Base-by-base conservation (phyloP, 2,329 filamentous ascomycete genomes). In the Epichloe gansuensis region DNA sequence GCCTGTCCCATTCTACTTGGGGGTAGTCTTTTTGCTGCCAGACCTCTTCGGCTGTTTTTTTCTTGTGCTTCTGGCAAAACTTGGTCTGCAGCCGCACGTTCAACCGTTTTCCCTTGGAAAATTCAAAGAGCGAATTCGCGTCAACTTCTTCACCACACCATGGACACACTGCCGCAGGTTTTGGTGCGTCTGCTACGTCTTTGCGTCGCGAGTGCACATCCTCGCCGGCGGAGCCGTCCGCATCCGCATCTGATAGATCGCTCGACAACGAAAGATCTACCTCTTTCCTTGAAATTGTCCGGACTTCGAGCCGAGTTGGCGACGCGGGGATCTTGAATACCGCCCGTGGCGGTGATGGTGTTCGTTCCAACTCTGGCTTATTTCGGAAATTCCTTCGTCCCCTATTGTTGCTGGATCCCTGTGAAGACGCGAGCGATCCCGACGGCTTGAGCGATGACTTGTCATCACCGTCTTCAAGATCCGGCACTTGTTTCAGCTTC, bases 21-120 rank as follows among this genome's bases (percentile, higher is more conserved):
- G 89, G 89, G 63, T 91, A 93, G 0, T 77, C 75, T 43, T 71
- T 75, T 13, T 72, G 63, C 9, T 56, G 60, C 68, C 76, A 80
- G 3, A 64, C 64, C 7, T 70, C 66, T 51, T 68, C 58, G 2
- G 82, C 84, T 2, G 76, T 70, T 34, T 70, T 68, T 53, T 71
- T 74, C 59, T 77, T 79, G 69, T 89, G 85, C 7, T 72, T 67
- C 43, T 74, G 71, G 64, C 85, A 89, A 64, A 89, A 87, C 17
- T 66, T 70, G 21, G 74, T 70, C 63, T 87, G 81, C 59, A 77
- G 71, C 35, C 72, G 71, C 38, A 85, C 74, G 35, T 71, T 76
- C 68, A 83, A 71, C 42, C 69, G 67, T 44, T 65, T 66, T 15
- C 69, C 67, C 13, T 71, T 67, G 1, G 73, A 71, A 58, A 80